phyloP scores from a whole-genome alignment of 2,329 filamentous ascomycete genomes.

The Plenodomus tracheiphilus region DNA sequence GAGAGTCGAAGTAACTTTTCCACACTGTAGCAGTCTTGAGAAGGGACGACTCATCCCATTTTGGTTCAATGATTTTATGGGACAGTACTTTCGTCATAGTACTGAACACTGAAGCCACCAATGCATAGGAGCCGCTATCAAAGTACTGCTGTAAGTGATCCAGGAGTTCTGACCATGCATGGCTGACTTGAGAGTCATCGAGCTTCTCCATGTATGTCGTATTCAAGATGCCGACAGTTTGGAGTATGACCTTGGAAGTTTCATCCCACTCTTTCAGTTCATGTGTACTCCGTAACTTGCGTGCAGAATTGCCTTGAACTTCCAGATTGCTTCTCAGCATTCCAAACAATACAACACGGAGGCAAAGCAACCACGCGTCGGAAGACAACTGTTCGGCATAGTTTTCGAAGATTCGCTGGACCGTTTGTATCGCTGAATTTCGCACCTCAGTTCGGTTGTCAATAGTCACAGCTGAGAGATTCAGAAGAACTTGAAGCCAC shows the following conservation, averaged over 20 bases:
- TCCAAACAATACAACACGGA: conserved; percentile 78
- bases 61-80: conserved; percentile 24
- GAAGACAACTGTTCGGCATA: conserved; percentile 80
- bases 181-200: conserved; percentile 67
- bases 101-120: conserved; percentile 49
- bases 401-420: conserved; percentile 88
- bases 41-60: conserved; percentile 29
- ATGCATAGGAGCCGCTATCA: conserved; percentile 42
- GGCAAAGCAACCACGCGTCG: conserved; percentile 80
- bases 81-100: conserved; percentile 47
- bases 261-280: conserved; percentile 43
- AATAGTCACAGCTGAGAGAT: conserved; percentile 71
- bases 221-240: conserved; percentile 58
- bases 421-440: conserved; percentile 87
- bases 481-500: conserved; percentile 76
- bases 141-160: conserved; percentile 64
- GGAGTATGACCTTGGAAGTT: conserved; percentile 45
- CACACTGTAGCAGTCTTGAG: conserved; percentile 40
- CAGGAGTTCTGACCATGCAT: conserved; percentile 76
- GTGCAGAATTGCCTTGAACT: conserved; percentile 23
- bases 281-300: conserved; percentile 18
- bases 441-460: conserved; percentile 75
- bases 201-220: conserved; percentile 77
- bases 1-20: conserved; percentile 38
- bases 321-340: conserved; percentile 67